Conservation (phyloP, 768 basidiomycete species). For the Leccinum obscurum region DNA sequence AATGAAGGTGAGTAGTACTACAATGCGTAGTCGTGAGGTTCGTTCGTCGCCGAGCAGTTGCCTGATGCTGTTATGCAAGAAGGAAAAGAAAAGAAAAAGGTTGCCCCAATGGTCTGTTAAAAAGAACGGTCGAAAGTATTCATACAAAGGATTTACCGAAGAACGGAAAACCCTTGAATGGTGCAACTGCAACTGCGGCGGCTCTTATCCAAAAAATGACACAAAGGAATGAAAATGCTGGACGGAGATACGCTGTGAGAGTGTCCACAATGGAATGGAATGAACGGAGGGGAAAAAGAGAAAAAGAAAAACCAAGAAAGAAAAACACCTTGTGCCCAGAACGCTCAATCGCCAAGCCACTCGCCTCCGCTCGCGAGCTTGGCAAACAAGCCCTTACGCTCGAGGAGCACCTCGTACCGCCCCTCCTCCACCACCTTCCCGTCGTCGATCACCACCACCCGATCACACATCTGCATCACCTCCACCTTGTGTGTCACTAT, state of each 20-base stretch:
- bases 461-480: too few relatives aligned
- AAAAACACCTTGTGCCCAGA: neutral
- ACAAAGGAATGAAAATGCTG: neutral
- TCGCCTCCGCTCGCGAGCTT: too few relatives aligned
- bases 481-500: too few relatives aligned
- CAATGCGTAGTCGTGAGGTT: constrained; percentile 22
- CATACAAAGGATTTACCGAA: constrained; percentile 2
- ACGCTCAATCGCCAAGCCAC: constrained; percentile 19
- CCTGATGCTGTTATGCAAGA: neutral
- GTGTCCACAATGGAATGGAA: neutral
- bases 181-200: neutral
- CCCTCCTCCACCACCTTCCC: too few relatives aligned
- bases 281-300: too few relatives aligned
- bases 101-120: neutral
- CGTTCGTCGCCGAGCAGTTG: neutral
- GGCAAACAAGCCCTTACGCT: too few relatives aligned
- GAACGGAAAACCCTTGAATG: neutral
- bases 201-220: constrained; percentile 2
- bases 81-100: too few relatives aligned
- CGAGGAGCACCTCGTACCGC: too few relatives aligned
- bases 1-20: constrained; percentile 28
- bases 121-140: constrained; percentile 17
- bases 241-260: neutral
- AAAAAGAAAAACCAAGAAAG: neutral
- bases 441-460: constrained; percentile 14